These are phyloP conservation scores for Diaporthe ilicicola DNA, from an alignment of 2,329 filamentous ascomycete species.

Conservation along the genomic window DNA sequence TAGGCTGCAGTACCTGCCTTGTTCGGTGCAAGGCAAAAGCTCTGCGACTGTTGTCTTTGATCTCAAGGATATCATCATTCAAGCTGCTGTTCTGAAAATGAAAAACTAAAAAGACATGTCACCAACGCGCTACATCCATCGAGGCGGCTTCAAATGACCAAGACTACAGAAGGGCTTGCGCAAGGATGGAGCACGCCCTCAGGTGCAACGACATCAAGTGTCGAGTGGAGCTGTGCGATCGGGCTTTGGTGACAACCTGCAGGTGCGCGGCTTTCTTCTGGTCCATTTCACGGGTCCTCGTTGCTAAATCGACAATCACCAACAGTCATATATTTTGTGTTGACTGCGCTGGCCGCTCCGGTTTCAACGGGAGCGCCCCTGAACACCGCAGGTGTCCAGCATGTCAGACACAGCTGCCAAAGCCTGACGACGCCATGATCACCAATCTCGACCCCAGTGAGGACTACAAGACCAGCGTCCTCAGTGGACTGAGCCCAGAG, in stretches of 20 bases:
- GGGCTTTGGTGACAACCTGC: constrained; percentile 88
- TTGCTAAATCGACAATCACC: background rate
- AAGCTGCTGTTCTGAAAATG: background rate
- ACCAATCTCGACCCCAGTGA: constrained; percentile 80
- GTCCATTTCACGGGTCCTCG: constrained; percentile 26
- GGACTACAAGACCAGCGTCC: constrained; percentile 87
- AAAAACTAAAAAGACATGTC: background rate
- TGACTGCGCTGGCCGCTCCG: constrained; percentile 72
- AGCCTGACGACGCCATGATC: constrained; percentile 78
- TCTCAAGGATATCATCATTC: background rate
- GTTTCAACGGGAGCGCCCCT: constrained; percentile 64
- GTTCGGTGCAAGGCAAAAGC: background rate
- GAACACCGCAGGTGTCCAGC: constrained; percentile 74
- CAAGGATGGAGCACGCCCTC: constrained; percentile 75
- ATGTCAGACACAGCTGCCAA: constrained; percentile 73
- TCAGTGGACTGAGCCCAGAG: constrained; percentile 83
- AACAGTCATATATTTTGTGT: constrained; percentile 85
- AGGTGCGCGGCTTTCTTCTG: constrained; percentile 58
- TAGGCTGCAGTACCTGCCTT: background rate
- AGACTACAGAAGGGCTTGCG: background rate
- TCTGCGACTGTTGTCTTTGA: background rate
- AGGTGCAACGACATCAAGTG: constrained; percentile 86
- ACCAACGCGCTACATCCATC: background rate
- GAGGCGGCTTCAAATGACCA: background rate
- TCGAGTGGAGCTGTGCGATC: constrained; percentile 71